phyloP scores from a whole-genome alignment of 192 early-diverging fungal genomes.

The Globomyces pollinis-pini region DNA sequence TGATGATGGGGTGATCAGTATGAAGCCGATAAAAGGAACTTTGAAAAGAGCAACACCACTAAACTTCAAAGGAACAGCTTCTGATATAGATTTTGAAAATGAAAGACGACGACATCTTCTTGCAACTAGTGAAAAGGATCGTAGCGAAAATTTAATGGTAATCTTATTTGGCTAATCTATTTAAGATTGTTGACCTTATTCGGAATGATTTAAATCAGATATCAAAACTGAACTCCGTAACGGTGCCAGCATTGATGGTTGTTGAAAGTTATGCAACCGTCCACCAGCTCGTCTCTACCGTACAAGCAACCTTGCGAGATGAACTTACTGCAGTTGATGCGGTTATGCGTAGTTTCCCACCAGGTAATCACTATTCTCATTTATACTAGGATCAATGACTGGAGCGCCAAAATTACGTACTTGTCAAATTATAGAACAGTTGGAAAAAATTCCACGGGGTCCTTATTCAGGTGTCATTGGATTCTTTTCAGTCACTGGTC shows the following conservation, averaged over 20 bases:
- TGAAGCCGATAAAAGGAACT: constrained; percentile 98
- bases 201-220: constrained; percentile 86
- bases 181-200: constrained; percentile 88
- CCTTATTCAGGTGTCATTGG: constrained; percentile 88
- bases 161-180: constrained; percentile 2
- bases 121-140: constrained; percentile 72
- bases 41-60: constrained; percentile 29
- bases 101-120: constrained; percentile 38
- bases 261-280: constrained; percentile 87
- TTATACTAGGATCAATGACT: constrained; percentile 76
- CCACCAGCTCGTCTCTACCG: constrained; percentile 87
- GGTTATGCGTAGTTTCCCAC: constrained; percentile 76
- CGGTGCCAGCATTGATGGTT: constrained; percentile 75
- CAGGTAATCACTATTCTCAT: constrained; percentile 40
- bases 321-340: constrained; percentile 61
- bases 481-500: constrained; percentile 64
- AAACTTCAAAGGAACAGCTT: constrained; percentile 29
- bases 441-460: constrained; percentile 71
- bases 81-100: constrained; percentile 30
- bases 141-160: constrained; percentile 95
- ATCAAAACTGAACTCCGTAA: constrained; percentile 52
- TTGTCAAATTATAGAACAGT: constrained; percentile 62
- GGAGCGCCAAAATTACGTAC: constrained; percentile 92
- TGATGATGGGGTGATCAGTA: constrained; percentile 52
- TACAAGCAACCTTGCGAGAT: constrained; percentile 47